These are phyloP conservation scores for Penicillium nucicola DNA, from an alignment of 495 filamentous ascomycete genomes.

Conservation along the genomic window DNA sequence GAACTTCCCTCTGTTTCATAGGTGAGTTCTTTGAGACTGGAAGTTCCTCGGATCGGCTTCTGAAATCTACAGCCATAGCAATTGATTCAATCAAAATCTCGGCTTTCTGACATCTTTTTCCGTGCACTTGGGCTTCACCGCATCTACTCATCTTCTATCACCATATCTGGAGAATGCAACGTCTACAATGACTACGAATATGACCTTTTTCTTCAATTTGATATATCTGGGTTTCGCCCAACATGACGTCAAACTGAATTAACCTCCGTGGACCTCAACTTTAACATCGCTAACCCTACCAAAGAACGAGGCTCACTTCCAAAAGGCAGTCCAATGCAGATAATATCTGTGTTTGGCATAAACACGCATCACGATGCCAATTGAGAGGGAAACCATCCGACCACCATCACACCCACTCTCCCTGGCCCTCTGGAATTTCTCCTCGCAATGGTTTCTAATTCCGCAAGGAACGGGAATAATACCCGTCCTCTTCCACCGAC, in stretches of 20 bases:
- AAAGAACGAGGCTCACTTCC: background rate
- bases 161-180: no score
- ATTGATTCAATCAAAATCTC: background rate
- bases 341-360: background rate
- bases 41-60: no score
- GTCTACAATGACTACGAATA: background rate
- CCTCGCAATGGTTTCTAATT: conserved; percentile 30
- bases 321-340: no score
- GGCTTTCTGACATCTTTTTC: no score
- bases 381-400: background rate
- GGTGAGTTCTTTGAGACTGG: background rate
- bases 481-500: conserved; percentile 22
- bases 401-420: conserved; percentile 11
- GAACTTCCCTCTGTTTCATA: background rate
- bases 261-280: background rate
- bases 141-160: no score
- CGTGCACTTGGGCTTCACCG: no score
- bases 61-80: background rate
- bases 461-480: conserved; percentile 32
- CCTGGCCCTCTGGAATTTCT: conserved; percentile 27
- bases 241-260: conserved; percentile 4
- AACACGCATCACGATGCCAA: background rate
- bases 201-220: background rate
- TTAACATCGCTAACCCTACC: background rate
- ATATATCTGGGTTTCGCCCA: background rate